Evolutionary conservation across 345 rosid genomes (phyloP).

Genomic region (sweet orange (Citrus sinensis)): DNA sequence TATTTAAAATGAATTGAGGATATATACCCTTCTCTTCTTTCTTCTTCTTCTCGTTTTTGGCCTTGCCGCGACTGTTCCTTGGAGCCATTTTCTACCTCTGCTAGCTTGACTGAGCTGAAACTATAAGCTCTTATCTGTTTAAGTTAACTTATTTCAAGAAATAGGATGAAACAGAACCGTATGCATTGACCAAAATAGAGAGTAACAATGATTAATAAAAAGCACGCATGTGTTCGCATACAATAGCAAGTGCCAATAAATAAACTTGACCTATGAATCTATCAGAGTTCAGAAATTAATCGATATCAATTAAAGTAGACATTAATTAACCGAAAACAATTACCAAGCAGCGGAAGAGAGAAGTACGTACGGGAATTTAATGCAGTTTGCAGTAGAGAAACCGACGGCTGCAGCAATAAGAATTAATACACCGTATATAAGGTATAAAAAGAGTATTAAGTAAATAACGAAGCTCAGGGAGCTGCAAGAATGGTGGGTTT

Average conservation of each 20-base stretch:
- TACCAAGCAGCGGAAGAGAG: constrained; percentile 26
- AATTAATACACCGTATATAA: background rate
- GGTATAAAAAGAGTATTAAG: background rate
- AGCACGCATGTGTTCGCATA: background rate
- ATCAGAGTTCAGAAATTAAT: background rate
- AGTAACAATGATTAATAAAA: background rate
- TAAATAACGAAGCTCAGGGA: background rate
- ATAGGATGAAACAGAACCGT: background rate
- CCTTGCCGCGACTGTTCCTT: constrained; percentile 83
- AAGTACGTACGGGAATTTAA: background rate
- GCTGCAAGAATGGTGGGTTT: background rate
- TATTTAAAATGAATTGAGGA: background rate
- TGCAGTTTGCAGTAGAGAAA: constrained; percentile 2
- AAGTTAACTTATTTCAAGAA: background rate
- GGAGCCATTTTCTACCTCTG: constrained; percentile 73
- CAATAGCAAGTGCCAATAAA: background rate
- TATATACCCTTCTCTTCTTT: constrained; percentile 85
- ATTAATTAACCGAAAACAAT: background rate
- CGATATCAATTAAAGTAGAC: background rate
- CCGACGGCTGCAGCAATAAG: background rate
- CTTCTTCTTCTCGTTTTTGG: constrained; percentile 96
- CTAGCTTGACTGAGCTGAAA: constrained; percentile 18
- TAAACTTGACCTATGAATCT: too few relatives aligned
- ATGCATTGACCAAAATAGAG: background rate
- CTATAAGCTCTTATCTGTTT: background rate